phyloP scores from a whole-genome alignment of 108 stramenopile genomes.

The Fistulifera pelliculosa region DNA sequence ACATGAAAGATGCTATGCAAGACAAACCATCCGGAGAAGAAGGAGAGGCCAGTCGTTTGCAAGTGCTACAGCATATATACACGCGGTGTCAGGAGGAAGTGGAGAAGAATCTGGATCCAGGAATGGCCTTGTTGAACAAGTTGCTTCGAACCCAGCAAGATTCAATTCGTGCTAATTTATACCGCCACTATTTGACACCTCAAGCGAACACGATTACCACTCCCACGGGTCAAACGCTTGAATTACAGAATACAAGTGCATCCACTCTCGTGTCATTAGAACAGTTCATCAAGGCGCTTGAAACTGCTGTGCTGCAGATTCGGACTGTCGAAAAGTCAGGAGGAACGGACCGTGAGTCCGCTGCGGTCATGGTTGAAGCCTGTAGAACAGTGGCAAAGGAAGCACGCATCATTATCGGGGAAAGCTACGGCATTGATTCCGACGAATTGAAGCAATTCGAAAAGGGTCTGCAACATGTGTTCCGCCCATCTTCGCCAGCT shows the following conservation, averaged over 20 bases:
- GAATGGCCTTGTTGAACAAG: slow-evolving; percentile 75
- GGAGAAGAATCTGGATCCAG: slow-evolving; percentile 68
- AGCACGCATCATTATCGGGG: slow-evolving; percentile 58
- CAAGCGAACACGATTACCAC: slow-evolving; percentile 51
- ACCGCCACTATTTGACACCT: slow-evolving; percentile 65
- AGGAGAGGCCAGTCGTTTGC: slow-evolving; percentile 38
- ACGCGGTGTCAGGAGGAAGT: slow-evolving; percentile 84
- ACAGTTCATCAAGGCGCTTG: slow-evolving; percentile 56
- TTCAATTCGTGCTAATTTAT: slow-evolving; percentile 70
- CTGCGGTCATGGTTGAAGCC: slow-evolving; percentile 64
- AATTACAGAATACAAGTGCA: slow-evolving; percentile 26
- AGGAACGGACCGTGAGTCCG: slow-evolving; percentile 43
- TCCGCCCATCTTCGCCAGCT: slow-evolving; percentile 53
- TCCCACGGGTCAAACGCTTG: slow-evolving; percentile 67
- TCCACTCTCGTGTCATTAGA: slow-evolving; percentile 47
- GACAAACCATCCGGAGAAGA: slow-evolving; percentile 20
- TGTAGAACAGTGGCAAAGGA: slow-evolving; percentile 69
- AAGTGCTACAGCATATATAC: slow-evolving; percentile 76
- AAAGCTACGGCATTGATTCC: slow-evolving; percentile 51
- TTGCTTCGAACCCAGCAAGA: slow-evolving; percentile 56
- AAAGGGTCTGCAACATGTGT: slow-evolving; percentile 58
- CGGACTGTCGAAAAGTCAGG: slow-evolving; percentile 65
- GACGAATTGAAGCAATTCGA: slow-evolving; percentile 58
- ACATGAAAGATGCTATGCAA: slow-evolving; percentile 57
- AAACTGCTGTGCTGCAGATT: slow-evolving; percentile 56